Percentiles rank a stretch among this genome's conserved stretches.
Conservation (phyloP, 352 stramenopile genomes). For the Phytophthora meadii region DNA sequence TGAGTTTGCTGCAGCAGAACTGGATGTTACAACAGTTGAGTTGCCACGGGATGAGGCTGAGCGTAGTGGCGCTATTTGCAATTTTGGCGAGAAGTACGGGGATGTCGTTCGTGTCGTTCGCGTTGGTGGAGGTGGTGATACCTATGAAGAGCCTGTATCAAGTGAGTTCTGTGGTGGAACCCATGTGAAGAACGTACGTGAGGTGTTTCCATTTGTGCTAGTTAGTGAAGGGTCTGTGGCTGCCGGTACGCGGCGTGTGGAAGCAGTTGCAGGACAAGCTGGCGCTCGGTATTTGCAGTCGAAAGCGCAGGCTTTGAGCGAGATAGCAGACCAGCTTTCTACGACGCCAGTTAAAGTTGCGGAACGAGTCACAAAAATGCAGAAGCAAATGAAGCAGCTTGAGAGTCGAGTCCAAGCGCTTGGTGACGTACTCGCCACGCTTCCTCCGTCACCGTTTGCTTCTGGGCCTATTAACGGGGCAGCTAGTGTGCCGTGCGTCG, state of each 20-base stretch:
- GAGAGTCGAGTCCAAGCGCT: conserved; percentile 62
- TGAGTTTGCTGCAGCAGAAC: conserved; percentile 48
- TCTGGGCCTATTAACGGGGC: conserved; percentile 32
- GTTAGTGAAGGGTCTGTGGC: conserved; percentile 82
- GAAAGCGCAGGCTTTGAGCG: conserved; percentile 56
- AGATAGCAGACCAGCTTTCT: conserved; percentile 61
- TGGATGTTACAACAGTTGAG: conserved; percentile 49
- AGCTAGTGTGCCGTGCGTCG: conserved; percentile 29
- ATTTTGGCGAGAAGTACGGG: conserved; percentile 88
- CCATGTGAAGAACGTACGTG: conserved; percentile 55
- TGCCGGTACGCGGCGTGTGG: conserved; percentile 78
- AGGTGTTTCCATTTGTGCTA: conserved; percentile 78
- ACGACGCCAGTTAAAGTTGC: conserved; percentile 68
- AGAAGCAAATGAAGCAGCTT: conserved; percentile 76
- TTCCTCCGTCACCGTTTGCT: conserved; percentile 47
- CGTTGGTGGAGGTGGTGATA: conserved; percentile 39
- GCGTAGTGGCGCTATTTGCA: conserved; percentile 72
- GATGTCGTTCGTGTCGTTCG: conserved; percentile 79
- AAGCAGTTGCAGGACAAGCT: conserved; percentile 62
- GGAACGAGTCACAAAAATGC: conserved; percentile 71
- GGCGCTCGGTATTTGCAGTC: conserved; percentile 64
- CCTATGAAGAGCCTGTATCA: conserved; percentile 26
- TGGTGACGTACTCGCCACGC: conserved; percentile 51
- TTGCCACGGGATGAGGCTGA: conserved; percentile 60
- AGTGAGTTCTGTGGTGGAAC: conserved; percentile 85